Evolutionary conservation across 495 filamentous ascomycete genomes (phyloP), one percentile per base, ranked within the genome.

Genomic region (Aspergillus steynii): DNA sequence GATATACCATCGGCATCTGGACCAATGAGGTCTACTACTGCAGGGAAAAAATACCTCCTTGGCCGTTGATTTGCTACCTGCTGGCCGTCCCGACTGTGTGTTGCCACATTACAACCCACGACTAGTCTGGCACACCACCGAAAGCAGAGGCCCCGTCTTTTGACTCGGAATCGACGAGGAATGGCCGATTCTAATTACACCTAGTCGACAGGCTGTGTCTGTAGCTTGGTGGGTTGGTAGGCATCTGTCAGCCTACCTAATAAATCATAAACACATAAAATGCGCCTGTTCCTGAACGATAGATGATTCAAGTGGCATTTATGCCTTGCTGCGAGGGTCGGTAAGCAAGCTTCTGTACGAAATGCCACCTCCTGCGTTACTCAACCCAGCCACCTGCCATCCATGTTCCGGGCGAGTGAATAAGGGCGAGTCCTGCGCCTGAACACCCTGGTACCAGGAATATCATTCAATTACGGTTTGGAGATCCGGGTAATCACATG

Each of bases 81-180:
- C 14, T 55, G 29, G 42, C 62, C 47, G 58, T 54, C 47, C 54
- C 58, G 31, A 58, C 59, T 62, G 26, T 54, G 60, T 56, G 56
- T 65, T 65, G 63, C 63, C 63, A 65, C 63, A 59, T 61, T 56
- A 59, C 59, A 61, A 55, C 54, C 56, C 46, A 37, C 46, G 56
- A 50, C 51, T 55, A 59, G 50, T 31, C 56, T 50, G 51, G 50
- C 61, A 42, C 61, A 27, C 50, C 50, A 29, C 51, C 55, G 37
- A 20, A 58, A 62, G 42, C 55, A 50, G 50, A 62, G 58, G 26
- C 49, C 47, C 55, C 61, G 45, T 51, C 56, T 9, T 29, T 59
- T 31, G 56, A 48, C 20, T 59, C 50, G 32, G 56, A 48, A 29
- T 49, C 25, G 51, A 58, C 34, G 10, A 26, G 48, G 48, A 59